Percentiles rank a stretch among this genome's conserved stretches.
phyloP scores from a whole-genome alignment of 1,284 basidiomycete genomes.

The Moesziomyces sp. region DNA sequence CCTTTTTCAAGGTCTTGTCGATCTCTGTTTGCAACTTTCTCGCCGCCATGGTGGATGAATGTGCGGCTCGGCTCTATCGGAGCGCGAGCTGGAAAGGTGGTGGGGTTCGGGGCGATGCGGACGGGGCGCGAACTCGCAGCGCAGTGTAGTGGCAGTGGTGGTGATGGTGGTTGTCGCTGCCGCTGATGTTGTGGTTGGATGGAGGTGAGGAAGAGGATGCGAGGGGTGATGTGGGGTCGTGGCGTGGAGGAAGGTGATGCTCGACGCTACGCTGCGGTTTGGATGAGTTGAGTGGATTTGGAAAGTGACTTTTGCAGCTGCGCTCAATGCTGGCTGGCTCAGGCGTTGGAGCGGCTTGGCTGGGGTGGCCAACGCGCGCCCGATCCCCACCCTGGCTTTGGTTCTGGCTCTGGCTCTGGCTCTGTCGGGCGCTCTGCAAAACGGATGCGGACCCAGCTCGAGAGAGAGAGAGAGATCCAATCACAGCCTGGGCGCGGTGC shows the following conservation, averaged over 20 bases:
- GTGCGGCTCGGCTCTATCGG: neutral
- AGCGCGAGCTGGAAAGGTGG: neutral
- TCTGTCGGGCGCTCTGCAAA: neutral
- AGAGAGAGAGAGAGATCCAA: neutral
- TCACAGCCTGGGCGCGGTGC: neutral
- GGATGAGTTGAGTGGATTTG: conserved; percentile 2
- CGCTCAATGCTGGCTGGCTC: too few relatives aligned
- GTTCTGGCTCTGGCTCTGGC: neutral
- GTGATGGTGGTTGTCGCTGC: neutral
- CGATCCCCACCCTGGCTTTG: conserved; percentile 10
- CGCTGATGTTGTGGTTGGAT: neutral
- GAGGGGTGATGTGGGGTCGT: neutral
- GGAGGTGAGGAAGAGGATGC: neutral
- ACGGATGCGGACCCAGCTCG: conserved; percentile 13
- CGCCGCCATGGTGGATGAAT: conserved; percentile 59
- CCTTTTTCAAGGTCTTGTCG: conserved; percentile 67
- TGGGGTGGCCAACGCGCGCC: conserved; percentile 16
- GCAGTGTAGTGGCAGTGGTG: too few relatives aligned
- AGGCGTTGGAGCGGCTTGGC: neutral
- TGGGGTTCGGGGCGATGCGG: too few relatives aligned
- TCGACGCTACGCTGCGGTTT: neutral
- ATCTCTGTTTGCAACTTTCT: conserved; percentile 67
- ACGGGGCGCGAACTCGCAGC: too few relatives aligned
- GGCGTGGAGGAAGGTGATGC: conserved; percentile 1
- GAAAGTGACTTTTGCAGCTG: neutral